Evolutionary conservation across 768 basidiomycete genomes (phyloP).

Genomic region (Aureoboletus auriporus): DNA sequence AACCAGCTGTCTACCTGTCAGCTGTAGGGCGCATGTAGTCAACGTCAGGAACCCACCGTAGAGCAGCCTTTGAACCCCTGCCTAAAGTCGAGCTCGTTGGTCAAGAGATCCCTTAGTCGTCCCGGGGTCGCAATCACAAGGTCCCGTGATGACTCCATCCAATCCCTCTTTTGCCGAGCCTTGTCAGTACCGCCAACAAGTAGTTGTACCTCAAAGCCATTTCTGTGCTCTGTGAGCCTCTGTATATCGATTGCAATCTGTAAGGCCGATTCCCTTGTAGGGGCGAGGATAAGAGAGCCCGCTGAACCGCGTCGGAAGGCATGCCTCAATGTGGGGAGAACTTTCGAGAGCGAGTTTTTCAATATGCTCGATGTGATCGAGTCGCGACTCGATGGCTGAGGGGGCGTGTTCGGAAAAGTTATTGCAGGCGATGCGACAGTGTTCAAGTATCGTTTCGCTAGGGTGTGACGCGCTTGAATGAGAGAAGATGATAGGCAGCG

Average conservation of each 20-base stretch:
- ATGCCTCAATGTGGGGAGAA: constrained; percentile 28
- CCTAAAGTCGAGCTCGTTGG: constrained; percentile 52
- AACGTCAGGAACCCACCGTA: constrained; percentile 43
- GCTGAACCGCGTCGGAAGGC: constrained; percentile 45
- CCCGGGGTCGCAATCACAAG: constrained; percentile 92
- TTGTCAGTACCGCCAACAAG: constrained; percentile 78
- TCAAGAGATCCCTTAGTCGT: constrained; percentile 69
- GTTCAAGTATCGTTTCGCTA: constrained; percentile 5
- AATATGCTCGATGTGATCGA: constrained; percentile 50
- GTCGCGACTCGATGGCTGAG: constrained; percentile 76
- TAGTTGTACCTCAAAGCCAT: constrained; percentile 63
- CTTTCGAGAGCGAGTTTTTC: constrained; percentile 34
- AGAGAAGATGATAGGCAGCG: background rate
- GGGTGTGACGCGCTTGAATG: constrained; percentile 1
- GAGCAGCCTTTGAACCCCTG: constrained; percentile 51
- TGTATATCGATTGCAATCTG: constrained; percentile 85
- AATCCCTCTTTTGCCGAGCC: constrained; percentile 61
- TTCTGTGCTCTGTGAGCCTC: constrained; percentile 57
- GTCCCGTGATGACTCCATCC: constrained; percentile 61
- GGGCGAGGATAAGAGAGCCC: constrained; percentile 80
- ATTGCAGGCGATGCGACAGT: background rate
- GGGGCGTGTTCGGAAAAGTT: constrained; percentile 54
- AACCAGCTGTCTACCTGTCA: constrained; percentile 54
- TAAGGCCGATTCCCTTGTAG: constrained; percentile 85
- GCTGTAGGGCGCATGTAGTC: background rate